phyloP scores from a whole-genome alignment of 176 grass and related monocot genomes.

The Oryza australiensis region DNA sequence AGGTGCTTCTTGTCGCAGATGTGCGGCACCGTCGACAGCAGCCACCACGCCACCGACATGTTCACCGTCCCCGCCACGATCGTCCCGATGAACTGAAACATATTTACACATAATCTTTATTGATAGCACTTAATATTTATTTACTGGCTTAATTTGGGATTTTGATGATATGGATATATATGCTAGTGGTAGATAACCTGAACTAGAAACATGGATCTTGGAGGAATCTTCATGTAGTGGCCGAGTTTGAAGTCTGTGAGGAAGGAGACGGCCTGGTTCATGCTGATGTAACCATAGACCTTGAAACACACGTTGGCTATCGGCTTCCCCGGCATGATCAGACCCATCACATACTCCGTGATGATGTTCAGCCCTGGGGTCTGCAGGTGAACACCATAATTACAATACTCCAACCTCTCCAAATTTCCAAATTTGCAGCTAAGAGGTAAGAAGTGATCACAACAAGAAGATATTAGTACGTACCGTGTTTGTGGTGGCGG shows the following conservation, averaged over 20 bases:
- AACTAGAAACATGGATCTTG: slow-evolving; percentile 90
- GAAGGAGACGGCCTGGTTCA: slow-evolving; percentile 87
- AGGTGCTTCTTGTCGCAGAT: slow-evolving; percentile 68
- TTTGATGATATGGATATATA: no score
- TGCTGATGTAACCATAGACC: slow-evolving; percentile 95
- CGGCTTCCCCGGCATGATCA: slow-evolving; percentile 78
- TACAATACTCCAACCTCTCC: not conserved
- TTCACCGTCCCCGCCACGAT: slow-evolving; percentile 68
- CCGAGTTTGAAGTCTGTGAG: slow-evolving; percentile 89
- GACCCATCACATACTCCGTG: slow-evolving; percentile 73
- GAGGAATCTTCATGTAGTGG: slow-evolving; percentile 96
- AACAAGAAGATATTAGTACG: no score
- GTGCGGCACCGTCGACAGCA: slow-evolving; percentile 69
- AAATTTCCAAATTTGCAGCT: not conserved
- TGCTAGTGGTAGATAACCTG: slow-evolving; percentile 44
- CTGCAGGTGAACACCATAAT: slow-evolving; percentile 32
- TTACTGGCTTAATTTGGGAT: no score
- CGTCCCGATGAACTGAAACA: slow-evolving; percentile 56
- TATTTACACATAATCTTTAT: no score
- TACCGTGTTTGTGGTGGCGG: slow-evolving; percentile 89
- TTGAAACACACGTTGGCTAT: slow-evolving; percentile 97
- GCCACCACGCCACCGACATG: slow-evolving; percentile 75
- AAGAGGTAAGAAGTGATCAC: not conserved
- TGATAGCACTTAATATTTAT: no score
- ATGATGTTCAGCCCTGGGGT: slow-evolving; percentile 80